These are phyloP conservation scores for Ophiosphaerella herpotricha DNA, from an alignment of 2,329 filamentous ascomycete species.

Conservation along the genomic window DNA sequence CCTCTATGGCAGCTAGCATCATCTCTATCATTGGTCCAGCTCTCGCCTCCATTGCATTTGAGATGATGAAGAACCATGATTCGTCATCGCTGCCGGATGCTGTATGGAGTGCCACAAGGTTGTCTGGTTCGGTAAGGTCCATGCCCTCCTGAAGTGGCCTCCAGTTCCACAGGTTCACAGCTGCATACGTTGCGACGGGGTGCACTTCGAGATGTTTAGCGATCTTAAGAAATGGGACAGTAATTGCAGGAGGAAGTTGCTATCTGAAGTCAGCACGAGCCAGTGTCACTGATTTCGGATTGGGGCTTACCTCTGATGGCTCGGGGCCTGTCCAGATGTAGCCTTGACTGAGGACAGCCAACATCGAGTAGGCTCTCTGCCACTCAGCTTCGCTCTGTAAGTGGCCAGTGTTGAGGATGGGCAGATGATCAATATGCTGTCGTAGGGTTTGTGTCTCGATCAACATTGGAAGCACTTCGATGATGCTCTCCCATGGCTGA, in stretches of 20 bases:
- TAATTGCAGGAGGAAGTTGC: conserved; percentile 37
- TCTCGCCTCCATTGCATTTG: conserved; percentile 58
- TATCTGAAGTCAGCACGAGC: conserved; percentile 17
- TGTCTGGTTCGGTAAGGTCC: conserved; percentile 35
- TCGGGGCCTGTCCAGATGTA: conserved; percentile 79
- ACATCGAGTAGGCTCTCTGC: conserved; percentile 75
- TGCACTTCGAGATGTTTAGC: conserved; percentile 40
- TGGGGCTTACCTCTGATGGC: conserved; percentile 65
- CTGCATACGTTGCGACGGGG: conserved; percentile 42
- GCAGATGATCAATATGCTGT: conserved; percentile 71
- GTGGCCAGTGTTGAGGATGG: conserved; percentile 73
- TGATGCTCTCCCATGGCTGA: conserved; percentile 82
- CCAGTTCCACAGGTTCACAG: conserved; percentile 44
- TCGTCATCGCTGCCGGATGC: conserved; percentile 42
- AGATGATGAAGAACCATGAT: conserved; percentile 56
- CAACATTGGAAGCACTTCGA: conserved; percentile 74
- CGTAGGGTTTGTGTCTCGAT: conserved; percentile 76
- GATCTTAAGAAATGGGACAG: conserved; percentile 33
- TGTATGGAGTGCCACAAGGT: conserved; percentile 35
- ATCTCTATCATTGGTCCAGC: conserved; percentile 53
- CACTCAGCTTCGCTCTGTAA: conserved; percentile 81
- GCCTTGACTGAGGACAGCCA: conserved; percentile 74
- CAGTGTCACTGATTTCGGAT: not conserved
- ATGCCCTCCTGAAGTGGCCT: conserved; percentile 18
- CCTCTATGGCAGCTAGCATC: conserved; percentile 55